phyloP scores from a whole-genome alignment of 148 eudicot genomes.

The Rhododendron vialii region DNA sequence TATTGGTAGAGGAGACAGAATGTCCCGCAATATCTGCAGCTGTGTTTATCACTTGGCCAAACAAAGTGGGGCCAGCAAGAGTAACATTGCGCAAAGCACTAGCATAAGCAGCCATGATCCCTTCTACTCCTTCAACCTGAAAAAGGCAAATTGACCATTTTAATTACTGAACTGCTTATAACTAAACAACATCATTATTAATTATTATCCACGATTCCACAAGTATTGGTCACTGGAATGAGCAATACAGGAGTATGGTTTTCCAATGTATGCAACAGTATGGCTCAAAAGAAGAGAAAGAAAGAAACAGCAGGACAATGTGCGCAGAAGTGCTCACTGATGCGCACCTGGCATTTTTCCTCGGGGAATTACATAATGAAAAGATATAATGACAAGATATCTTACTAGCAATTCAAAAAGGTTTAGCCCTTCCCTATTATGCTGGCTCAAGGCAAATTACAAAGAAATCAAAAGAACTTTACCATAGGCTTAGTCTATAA shows the following conservation, averaged over 20 bases:
- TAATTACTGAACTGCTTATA: background rate
- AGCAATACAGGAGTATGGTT: background rate
- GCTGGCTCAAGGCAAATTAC: background rate
- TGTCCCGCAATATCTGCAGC: constrained; percentile 78
- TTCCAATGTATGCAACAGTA: background rate
- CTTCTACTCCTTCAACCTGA: constrained; percentile 89
- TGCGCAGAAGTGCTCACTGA: background rate
- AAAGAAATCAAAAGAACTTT: background rate
- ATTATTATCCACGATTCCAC: background rate
- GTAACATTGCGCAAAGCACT: constrained; percentile 51
- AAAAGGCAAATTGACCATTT: background rate
- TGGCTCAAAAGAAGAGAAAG: background rate
- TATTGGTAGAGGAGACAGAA: constrained; percentile 37
- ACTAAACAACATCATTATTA: background rate
- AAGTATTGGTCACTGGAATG: no score
- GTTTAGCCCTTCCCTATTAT: background rate
- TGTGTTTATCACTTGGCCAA: constrained; percentile 63
- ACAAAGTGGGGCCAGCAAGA: constrained; percentile 87
- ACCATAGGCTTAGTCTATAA: background rate
- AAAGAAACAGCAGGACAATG: background rate
- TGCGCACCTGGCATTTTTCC: background rate
- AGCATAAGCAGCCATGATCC: constrained; percentile 82
- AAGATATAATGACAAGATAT: background rate
- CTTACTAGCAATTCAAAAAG: background rate
- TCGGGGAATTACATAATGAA: background rate